Evolutionary conservation across 2,329 filamentous ascomycete genomes (phyloP).

Genomic region (Ascochyta clinopodiicola): DNA sequence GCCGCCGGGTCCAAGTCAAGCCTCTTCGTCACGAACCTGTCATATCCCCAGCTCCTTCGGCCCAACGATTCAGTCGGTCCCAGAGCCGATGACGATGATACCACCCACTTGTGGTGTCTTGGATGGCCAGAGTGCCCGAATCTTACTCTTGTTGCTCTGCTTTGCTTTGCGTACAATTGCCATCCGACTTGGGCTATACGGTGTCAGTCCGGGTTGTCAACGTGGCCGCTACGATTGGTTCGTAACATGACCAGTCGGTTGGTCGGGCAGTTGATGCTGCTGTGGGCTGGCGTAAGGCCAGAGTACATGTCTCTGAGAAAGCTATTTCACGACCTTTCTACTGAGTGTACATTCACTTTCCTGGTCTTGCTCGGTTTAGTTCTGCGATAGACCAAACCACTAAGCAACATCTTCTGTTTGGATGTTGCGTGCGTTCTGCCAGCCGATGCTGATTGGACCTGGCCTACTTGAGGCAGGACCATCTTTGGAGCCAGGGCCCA

Average conservation of each 20-base stretch:
- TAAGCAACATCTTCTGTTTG: background rate
- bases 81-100: background rate
- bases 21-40: slow-evolving; percentile 8
- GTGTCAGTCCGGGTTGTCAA: background rate
- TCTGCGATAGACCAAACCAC: background rate
- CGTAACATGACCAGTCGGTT: background rate
- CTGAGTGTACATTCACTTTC: background rate
- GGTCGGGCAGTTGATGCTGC: background rate
- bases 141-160: background rate
- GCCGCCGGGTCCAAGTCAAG: slow-evolving; percentile 13
- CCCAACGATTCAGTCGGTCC: background rate
- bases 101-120: background rate
- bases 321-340: background rate
- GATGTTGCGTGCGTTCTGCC: background rate
- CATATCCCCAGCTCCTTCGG: background rate
- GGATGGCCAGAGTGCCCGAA: background rate
- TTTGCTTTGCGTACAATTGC: background rate
- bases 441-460: background rate
- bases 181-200: background rate
- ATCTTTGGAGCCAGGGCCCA: background rate
- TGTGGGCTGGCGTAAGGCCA: background rate
- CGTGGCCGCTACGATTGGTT: background rate
- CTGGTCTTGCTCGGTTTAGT: background rate
- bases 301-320: background rate
- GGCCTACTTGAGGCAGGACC: background rate